Evolutionary conservation across 441 rosid species (phyloP).

Genomic region (Pelargonium exstipulatum): DNA sequence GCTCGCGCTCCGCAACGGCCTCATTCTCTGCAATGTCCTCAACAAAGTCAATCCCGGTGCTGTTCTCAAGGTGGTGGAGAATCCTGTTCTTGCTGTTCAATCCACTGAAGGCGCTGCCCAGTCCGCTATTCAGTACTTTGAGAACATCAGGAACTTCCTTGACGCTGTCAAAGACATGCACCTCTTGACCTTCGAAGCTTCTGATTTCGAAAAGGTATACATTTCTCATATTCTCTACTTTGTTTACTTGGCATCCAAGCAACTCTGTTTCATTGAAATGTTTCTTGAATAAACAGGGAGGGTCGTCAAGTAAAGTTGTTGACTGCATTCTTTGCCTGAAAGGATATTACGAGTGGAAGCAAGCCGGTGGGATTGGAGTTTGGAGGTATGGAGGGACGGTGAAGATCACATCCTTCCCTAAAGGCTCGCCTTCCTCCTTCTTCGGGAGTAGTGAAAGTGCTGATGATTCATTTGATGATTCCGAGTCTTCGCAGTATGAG

Average conservation of each 20-base stretch:
- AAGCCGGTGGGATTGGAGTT: conserved; percentile 84
- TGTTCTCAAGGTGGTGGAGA: conserved; percentile 88
- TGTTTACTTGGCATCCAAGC: no score
- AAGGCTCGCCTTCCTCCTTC: conserved; percentile 47
- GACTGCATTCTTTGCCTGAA: conserved; percentile 92
- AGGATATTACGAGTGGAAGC: conserved; percentile 93
- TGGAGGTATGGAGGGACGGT: conserved; percentile 98
- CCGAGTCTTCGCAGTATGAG: conserved; percentile 82
- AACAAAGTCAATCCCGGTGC: conserved; percentile 97
- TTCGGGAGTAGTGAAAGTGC: conserved; percentile 60
- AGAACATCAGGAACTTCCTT: conserved; percentile 92
- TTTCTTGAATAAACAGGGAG: conserved; percentile 50
- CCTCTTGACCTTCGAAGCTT: conserved; percentile 90
- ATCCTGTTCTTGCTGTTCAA: conserved; percentile 55
- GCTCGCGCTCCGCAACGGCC: conserved; percentile 80
- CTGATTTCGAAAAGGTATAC: conserved; percentile 75
- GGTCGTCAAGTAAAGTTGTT: conserved; percentile 90
- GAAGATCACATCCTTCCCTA: conserved; percentile 72
- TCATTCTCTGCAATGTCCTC: conserved; percentile 91
- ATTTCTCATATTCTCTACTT: background rate
- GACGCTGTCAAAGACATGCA: conserved; percentile 87
- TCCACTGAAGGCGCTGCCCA: conserved; percentile 91
- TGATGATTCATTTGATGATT: conserved; percentile 80
- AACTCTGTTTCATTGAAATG: no score
- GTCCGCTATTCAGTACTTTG: conserved; percentile 91